Conservation (phyloP, 345 rosid species). For the Turritis glabra region DNA sequence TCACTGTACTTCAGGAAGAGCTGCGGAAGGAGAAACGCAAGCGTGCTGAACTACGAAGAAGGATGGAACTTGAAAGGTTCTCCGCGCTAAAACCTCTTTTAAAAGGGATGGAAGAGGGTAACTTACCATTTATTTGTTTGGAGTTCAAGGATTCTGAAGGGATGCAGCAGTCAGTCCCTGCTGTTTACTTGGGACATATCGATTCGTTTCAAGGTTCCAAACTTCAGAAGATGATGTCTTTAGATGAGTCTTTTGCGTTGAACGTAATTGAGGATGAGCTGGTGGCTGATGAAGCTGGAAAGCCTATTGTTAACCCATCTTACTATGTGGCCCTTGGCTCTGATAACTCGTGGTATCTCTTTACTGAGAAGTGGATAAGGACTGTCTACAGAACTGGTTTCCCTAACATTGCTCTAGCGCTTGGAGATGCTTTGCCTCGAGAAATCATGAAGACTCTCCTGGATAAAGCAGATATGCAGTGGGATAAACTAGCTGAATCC, state of each 20-base stretch:
- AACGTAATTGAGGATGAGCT: slow-evolving; percentile 35
- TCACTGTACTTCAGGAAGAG: slow-evolving; percentile 68
- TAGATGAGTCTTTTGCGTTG: slow-evolving; percentile 45
- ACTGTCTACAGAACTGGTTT: slow-evolving; percentile 75
- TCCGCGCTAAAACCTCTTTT: slow-evolving; percentile 67
- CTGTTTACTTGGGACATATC: slow-evolving; percentile 72
- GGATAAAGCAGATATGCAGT: slow-evolving; percentile 61
- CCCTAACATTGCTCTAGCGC: slow-evolving; percentile 66
- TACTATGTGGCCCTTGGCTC: slow-evolving; percentile 88
- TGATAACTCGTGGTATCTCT: slow-evolving; percentile 90
- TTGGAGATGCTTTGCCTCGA: slow-evolving; percentile 78
- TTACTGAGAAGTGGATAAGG: slow-evolving; percentile 85
- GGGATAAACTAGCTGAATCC: slow-evolving; percentile 79
- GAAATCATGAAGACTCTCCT: slow-evolving; percentile 66
- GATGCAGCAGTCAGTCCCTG: slow-evolving; percentile 65
- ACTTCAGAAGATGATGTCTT: slow-evolving; percentile 46
- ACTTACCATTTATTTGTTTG: slow-evolving; percentile 79
- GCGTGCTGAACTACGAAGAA: slow-evolving; percentile 62
- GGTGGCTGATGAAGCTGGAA: slow-evolving; percentile 34
- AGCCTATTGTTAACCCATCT: slow-evolving; percentile 53
- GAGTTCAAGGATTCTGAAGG: slow-evolving; percentile 81
- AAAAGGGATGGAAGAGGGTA: slow-evolving; percentile 63
- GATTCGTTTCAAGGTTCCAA: slow-evolving; percentile 56
- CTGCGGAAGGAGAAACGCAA: slow-evolving; percentile 66
- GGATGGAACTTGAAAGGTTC: slow-evolving; percentile 64